Base-by-base conservation (phyloP, 2,329 filamentous ascomycete genomes). In the Sporothrix sp. region DNA sequence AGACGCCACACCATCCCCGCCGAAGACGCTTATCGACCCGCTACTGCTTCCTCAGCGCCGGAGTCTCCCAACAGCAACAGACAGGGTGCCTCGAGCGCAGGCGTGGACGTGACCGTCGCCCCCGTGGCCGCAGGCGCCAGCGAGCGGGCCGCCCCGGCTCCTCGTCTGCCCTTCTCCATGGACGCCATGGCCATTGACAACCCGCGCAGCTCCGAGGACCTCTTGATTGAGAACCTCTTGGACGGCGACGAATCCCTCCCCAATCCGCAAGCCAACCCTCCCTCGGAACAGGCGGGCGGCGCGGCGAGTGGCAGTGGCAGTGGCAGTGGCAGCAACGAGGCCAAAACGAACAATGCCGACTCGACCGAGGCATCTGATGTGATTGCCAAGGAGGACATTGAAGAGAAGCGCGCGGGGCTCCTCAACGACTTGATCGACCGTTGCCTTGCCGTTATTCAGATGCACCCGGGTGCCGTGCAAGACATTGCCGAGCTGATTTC, bases 401-500 rank as follows among this genome's bases (percentile, higher is more conserved):
- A 95, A 55, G 77, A 78, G 30, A 78, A 87, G 63, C 82, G 93
- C 40, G 73, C 76, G 4, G 76, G 74, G n/a, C 72, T 97, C 36
- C 80, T 87, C 35, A 74, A 79, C 18, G 83, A 87, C 51, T 68
- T 97, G 50, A 90, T 97, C 53, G 90, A 96, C 59, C 85, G 88
- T 52, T 95, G 87, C 57, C 72, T 98, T 20, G 90, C 96, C 60
- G 82, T 97, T 30, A 82, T 98, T 48, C 85, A 91, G 63, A 83
- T 84, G 33, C 90, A 97, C 59, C 84, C 90, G 13, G 82, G 87
- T 58, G 82, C 91, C 10, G 94, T 93, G 0, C 93, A 96, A 59
- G 91, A 97, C 61, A 74, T 98, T 42, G 81, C 89, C 0, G 90
- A 96, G 60, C 73, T 98, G 18, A 90, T 98, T 50, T 78, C 78